Base-by-base conservation (phyloP, 805 yeast species). In the Wickerhamomyces canadensis region DNA sequence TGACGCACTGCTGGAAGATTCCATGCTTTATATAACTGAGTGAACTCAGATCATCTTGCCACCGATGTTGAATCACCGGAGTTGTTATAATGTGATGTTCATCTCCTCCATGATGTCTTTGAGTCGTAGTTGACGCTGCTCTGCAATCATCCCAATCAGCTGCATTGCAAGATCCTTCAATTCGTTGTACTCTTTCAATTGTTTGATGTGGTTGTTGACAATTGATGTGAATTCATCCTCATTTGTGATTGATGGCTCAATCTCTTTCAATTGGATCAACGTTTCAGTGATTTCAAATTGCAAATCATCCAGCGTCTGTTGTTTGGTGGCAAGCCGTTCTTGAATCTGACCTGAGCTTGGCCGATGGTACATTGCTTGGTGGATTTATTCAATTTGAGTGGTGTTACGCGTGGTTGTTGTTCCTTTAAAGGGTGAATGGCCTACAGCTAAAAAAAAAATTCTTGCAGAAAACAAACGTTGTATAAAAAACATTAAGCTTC, bases 151-250 rank as follows among this genome's bases (percentile, higher is more conserved):
- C 28, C 73, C 70, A 10, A 78, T 70, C 42, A 82, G 52, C 6
- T 72, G 68, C 36, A 78, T 49, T 0, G 85, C 84, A 2, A 69
- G 65, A 50, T 81, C 88, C 48, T 74, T 71, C 18, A 82, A 57
- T 42, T 79, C 85, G 48, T 81, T 78, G 55, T 80, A 82, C 37
- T 63, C 58, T 43, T 76, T 75, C 27, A 81, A 56, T 35, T 66
- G 64, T 19, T 55, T 51, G 18, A 81, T 76, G 45, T 82, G 86
- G 19, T 54, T 49, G 29, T 65, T 62, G n/a, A 73, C 70, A 1
- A 78, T 61, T 1, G 51, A 57, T 28, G 67, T 70, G 1, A 79
- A 72, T 37, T 67, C 63, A 19, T 57, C 55, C n/a, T 52, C 35
- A 19, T 14, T 13, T 22, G 5, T 13, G 8, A 25, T 31, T 19